phyloP scores from a whole-genome alignment of 2,329 filamentous ascomycete species.

The Stagonosporopsis vannaccii region DNA sequence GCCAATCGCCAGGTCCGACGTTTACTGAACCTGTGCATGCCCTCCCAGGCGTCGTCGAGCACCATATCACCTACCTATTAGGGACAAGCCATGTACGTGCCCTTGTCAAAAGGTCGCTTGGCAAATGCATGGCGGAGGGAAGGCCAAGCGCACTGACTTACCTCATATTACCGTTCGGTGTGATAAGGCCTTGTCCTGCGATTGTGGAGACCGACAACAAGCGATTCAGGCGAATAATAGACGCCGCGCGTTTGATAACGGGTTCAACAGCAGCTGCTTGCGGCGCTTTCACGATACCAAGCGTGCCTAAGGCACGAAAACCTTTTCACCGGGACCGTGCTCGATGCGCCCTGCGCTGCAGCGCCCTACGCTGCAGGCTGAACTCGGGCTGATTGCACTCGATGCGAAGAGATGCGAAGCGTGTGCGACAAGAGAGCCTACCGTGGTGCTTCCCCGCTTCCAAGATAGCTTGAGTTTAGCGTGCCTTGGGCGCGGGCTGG shows the following conservation, averaged over 20 bases:
- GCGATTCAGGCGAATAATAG: constrained; percentile 8
- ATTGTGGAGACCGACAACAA: constrained; percentile 21
- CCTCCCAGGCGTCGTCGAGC: constrained; percentile 18
- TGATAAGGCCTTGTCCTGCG: constrained; percentile 21
- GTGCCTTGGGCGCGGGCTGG: constrained; percentile 3
- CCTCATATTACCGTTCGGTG: constrained; percentile 17
- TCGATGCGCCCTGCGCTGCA: constrained; percentile 10
- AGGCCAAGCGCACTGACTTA: constrained; percentile 23
- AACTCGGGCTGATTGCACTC: constrained; percentile 7
- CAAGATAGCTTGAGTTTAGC: constrained; percentile 4
- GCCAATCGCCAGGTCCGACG: constrained; percentile 31
- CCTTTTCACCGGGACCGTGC: constrained; percentile 4
- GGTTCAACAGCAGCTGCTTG: not conserved
- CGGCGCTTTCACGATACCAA: not conserved
- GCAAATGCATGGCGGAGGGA: constrained; percentile 24
- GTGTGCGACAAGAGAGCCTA: constrained; percentile 9
- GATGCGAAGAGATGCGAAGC: constrained; percentile 15
- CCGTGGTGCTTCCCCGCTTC: constrained; percentile 13
- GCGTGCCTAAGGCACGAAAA: not conserved
- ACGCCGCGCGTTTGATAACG: constrained; percentile 16
- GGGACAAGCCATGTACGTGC: constrained; percentile 20
- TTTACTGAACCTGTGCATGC: constrained; percentile 19
- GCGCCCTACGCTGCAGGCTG: constrained; percentile 15
- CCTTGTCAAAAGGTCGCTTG: constrained; percentile 26
- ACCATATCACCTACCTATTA: constrained; percentile 30